Evolutionary conservation across 75 land plant genomes (phyloP), one percentile per base, ranked within the genome.

Genomic region (Adiantum capillusveneris): DNA sequence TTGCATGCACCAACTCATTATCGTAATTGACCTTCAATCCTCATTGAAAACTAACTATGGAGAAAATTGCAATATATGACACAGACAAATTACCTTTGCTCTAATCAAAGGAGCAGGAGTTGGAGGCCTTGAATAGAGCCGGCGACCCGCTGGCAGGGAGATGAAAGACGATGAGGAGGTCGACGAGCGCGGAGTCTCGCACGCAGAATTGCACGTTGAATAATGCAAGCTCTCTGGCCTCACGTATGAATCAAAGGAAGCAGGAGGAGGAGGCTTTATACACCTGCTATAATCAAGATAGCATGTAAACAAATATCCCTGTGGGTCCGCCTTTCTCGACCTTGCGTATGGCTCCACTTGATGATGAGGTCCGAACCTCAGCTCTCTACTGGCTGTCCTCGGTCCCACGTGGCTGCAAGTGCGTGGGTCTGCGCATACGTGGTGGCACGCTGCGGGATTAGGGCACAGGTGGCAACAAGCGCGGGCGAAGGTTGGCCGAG

Each of bases 301-400:
- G 55, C 55, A 53, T 7, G 55, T 53, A 27, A 53, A 53, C 55
- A 53, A 14, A 27, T 25, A 53, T 1, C 55, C 55, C 24, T 53
- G 55, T 13, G 55, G 55, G 14, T 53, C 55, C 9, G 55, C 55
- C 29, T 53, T 26, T 24, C 55, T 53, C 14, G 50, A 46, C 55
- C 55, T 53, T 12, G 55, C 55, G 55, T 53, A 53, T 3, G 55
- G 55, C 29, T 53, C 29, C 27, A 53, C 22, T n/a, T 46, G 50
- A 46, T 46, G 50, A 17, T 46, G 50, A 9, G 37, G 9, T 34
- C 37, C 37, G 3, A 34, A 34, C 9, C 9, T 34, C 37, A 9
- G 37, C 37, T 34, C 37, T 9, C 37, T 34, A 9, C 37, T 34
- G 37, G 37, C 37, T 34, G 3, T 34, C 9, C 37, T 34, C 9